Evolutionary conservation across 768 basidiomycete species (phyloP), one percentile per base, ranked within the genome.

Genomic region (Naganishia randhawae): DNA sequence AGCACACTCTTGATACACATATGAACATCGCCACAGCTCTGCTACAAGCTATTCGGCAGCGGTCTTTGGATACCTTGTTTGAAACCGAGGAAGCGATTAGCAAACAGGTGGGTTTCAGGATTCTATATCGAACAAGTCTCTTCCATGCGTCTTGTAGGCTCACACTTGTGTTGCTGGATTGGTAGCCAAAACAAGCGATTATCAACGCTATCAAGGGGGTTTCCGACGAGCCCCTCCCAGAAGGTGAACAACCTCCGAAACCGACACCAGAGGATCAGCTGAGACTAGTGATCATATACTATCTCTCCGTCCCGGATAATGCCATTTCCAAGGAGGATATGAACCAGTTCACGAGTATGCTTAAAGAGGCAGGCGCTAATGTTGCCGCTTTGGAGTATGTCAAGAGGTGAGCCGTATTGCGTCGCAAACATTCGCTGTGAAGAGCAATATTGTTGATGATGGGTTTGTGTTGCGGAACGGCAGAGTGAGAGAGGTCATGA

Each of bases 11-110:
- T 29, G 96, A 99, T 78, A 92, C 94, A 3, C 96, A 99, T 78
- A 98, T 99, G 94, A 97, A 98, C 81, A 95, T 99, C 66, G 95
- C 95, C 41, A 96, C 94, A 14, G 89, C 94, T 19, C 81, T 99
- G 11, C 82, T 99, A 32, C 92, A 95, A 77, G 88, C 96, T 41
- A 96, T 99, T 82, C 97, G 97, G 82, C 88, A 87, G 68, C 86
- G 96, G 39, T 92, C 91, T 3, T 84, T 99, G 35, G 96, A 99
- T 79, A 95, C 95, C 75, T 84, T 99, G n/a, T 98, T 96, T 82
- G 93, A 93, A 75, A 87, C 88, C 32, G 96, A 99, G 82, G 96
- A 99, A 80, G 86, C 88, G 5, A 89, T 90, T 71, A 84, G 84
- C 31, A 92, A 92, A 77, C 92, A 92, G 83, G 90, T 90, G 72